A percentile compares a stretch with the other conserved stretches of the same genome.
These are phyloP conservation scores for Candida maris DNA, from an alignment of 805 yeast species.

Conservation along the genomic window DNA sequence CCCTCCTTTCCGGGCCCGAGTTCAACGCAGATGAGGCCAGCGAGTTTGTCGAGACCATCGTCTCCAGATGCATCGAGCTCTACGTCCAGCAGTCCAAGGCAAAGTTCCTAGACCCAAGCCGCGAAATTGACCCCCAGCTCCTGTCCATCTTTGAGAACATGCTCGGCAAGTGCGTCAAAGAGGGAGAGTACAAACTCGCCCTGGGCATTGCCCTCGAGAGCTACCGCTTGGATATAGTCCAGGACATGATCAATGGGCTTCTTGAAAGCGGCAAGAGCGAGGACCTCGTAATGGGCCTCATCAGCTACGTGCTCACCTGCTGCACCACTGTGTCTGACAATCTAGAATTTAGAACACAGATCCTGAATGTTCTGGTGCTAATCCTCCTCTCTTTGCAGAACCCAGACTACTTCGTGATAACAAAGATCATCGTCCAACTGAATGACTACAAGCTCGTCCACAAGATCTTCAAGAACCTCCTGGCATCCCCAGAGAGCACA, in stretches of 20 bases:
- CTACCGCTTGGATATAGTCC: conserved; percentile 77
- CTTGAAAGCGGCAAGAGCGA: conserved; percentile 38
- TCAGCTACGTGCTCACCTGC: conserved; percentile 73
- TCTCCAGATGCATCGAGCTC: conserved; percentile 84
- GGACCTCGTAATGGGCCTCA: conserved; percentile 49
- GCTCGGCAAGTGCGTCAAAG: conserved; percentile 72
- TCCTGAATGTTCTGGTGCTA: conserved; percentile 59
- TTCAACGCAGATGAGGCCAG: conserved; percentile 71
- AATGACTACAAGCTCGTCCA: conserved; percentile 73
- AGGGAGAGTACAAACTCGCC: conserved; percentile 74
- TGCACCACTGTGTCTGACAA: conserved; percentile 64
- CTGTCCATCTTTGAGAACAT: conserved; percentile 75
- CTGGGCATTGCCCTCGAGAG: conserved; percentile 90
- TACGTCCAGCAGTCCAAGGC: conserved; percentile 66
- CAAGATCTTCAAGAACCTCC: conserved; percentile 58
- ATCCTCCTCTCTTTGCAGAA: conserved; percentile 53
- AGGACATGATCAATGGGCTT: conserved; percentile 47
- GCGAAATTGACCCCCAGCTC: conserved; percentile 57
- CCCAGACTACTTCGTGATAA: conserved; percentile 80
- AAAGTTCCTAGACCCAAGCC: conserved; percentile 32
- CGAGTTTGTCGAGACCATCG: conserved; percentile 91
- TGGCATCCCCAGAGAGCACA: conserved; percentile 37
- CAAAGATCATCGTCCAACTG: conserved; percentile 84
- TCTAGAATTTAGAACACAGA: conserved; percentile 61
- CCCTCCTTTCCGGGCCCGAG: conserved; percentile 76